Evolutionary conservation across 108 stramenopile species (phyloP).

Genomic region (Hondaea fermentalgiana): DNA sequence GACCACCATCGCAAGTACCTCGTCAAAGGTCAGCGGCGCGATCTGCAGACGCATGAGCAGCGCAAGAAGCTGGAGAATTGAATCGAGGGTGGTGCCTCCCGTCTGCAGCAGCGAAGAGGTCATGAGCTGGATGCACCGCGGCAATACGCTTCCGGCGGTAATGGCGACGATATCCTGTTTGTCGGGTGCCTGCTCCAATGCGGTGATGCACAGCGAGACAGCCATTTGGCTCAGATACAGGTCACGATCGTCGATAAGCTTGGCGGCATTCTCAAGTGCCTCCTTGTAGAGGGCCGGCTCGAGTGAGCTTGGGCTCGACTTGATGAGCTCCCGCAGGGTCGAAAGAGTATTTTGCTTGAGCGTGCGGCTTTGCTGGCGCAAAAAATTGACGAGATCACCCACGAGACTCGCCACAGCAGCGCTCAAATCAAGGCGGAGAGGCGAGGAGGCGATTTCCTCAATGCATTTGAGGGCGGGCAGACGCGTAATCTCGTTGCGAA

Average conservation of each 20-base stretch:
- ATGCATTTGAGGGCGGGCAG: constrained; percentile 80
- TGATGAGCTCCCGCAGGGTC: constrained; percentile 63
- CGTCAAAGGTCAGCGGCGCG: constrained; percentile 58
- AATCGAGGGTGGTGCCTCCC: constrained; percentile 63
- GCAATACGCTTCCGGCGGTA: constrained; percentile 51
- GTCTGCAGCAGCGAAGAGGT: constrained; percentile 74
- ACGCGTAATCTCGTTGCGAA: constrained; percentile 87
- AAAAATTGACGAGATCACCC: constrained; percentile 65
- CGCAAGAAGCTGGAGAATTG: constrained; percentile 60
- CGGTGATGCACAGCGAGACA: constrained; percentile 39
- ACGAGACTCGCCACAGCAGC: constrained; percentile 63
- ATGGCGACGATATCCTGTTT: background rate
- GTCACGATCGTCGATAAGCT: constrained; percentile 73
- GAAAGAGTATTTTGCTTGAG: constrained; percentile 72
- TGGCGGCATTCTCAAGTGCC: constrained; percentile 63
- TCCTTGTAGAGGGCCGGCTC: constrained; percentile 50
- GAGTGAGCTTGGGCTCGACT: constrained; percentile 31
- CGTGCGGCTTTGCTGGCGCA: constrained; percentile 73
- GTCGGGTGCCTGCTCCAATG: constrained; percentile 25
- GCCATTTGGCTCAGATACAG: constrained; percentile 77
- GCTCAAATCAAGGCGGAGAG: constrained; percentile 58
- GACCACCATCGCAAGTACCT: constrained; percentile 55
- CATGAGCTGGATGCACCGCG: constrained; percentile 62
- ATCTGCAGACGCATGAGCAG: constrained; percentile 45
- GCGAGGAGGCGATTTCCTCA: constrained; percentile 53